Conservation (phyloP, 2,329 filamentous ascomycete species). For the Periconia sp. region DNA sequence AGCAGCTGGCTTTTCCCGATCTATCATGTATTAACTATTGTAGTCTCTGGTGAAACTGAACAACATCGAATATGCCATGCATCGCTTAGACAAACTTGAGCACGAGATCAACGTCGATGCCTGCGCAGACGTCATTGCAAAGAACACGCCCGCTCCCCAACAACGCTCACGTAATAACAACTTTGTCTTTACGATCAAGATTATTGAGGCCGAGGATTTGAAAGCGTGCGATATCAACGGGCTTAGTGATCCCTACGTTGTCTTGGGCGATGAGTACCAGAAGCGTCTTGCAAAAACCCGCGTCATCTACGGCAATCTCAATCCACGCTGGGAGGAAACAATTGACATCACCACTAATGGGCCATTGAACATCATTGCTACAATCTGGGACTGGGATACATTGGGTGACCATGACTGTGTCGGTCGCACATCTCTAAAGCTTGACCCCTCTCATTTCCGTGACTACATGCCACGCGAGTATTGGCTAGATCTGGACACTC, state of each 20-base stretch:
- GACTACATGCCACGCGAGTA: conserved; percentile 96
- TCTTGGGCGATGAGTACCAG: conserved; percentile 95
- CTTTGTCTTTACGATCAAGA: conserved; percentile 98
- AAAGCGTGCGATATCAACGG: conserved; percentile 98
- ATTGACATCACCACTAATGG: conserved; percentile 94
- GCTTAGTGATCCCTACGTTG: conserved; percentile 93
- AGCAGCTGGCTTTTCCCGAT: not conserved
- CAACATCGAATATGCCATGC: conserved; percentile 92
- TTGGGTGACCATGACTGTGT: conserved; percentile 98
- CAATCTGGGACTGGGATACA: conserved; percentile 97
- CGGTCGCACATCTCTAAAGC: conserved; percentile 91
- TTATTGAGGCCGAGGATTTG: conserved; percentile 94
- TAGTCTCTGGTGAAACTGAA: conserved; percentile 97
- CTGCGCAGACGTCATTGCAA: conserved; percentile 79
- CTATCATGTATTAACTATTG: conserved; percentile 4
- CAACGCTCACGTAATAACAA: conserved; percentile 72
- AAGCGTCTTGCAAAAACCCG: conserved; percentile 94
- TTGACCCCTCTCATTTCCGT: conserved; percentile 96
- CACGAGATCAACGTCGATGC: conserved; percentile 87
- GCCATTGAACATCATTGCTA: conserved; percentile 90
- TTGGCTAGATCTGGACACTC: conserved; percentile 96
- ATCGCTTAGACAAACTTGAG: conserved; percentile 88
- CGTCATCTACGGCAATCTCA: conserved; percentile 85
- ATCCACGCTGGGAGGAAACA: conserved; percentile 95
- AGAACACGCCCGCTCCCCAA: conserved; percentile 71